These are phyloP conservation scores for Annulohypoxylon bovei DNA, from an alignment of 495 filamentous ascomycete genomes.

Conservation along the genomic window DNA sequence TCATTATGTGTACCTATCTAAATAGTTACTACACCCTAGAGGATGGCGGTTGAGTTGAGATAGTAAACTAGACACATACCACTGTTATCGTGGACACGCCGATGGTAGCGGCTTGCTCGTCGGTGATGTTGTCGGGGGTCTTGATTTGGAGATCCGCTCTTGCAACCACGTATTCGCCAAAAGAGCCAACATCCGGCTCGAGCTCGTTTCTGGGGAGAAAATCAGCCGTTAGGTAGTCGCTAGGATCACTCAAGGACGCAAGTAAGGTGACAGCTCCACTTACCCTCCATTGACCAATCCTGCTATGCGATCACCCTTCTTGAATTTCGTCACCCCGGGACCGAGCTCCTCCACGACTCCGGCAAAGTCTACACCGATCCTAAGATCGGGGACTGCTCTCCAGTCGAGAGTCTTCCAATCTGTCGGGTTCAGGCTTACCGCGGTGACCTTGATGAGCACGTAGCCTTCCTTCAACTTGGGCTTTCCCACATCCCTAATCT, in stretches of 20 bases:
- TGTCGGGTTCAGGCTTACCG: slow-evolving; percentile 65
- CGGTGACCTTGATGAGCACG: slow-evolving; percentile 61
- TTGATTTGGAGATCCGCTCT: slow-evolving; percentile 43
- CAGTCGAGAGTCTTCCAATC: slow-evolving; percentile 65
- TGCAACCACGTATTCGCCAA: slow-evolving; percentile 51
- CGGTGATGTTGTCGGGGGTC: slow-evolving; percentile 51
- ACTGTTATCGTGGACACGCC: slow-evolving; percentile 59
- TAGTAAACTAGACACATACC: slow-evolving; percentile 35
- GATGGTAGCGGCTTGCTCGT: slow-evolving; percentile 58
- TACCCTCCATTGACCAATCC: slow-evolving; percentile 50
- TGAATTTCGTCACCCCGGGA: slow-evolving; percentile 44
- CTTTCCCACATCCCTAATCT: slow-evolving; percentile 42
- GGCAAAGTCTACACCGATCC: slow-evolving; percentile 49
- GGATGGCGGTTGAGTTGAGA: background rate
- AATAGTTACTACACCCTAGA: too few species aligned
- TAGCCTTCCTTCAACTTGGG: slow-evolving; percentile 56
- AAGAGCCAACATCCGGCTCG: slow-evolving; percentile 47
- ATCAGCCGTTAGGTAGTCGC: background rate
- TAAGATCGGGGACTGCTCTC: slow-evolving; percentile 2
- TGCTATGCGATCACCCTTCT: slow-evolving; percentile 52
- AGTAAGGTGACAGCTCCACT: slow-evolving; percentile 7
- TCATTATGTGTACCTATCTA: background rate
- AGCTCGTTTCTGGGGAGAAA: background rate
- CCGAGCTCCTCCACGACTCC: slow-evolving; percentile 55
- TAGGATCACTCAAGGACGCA: background rate